These are phyloP conservation scores for Fermentozyma sake DNA, from an alignment of 1,139 yeast species.

Conservation along the genomic window DNA sequence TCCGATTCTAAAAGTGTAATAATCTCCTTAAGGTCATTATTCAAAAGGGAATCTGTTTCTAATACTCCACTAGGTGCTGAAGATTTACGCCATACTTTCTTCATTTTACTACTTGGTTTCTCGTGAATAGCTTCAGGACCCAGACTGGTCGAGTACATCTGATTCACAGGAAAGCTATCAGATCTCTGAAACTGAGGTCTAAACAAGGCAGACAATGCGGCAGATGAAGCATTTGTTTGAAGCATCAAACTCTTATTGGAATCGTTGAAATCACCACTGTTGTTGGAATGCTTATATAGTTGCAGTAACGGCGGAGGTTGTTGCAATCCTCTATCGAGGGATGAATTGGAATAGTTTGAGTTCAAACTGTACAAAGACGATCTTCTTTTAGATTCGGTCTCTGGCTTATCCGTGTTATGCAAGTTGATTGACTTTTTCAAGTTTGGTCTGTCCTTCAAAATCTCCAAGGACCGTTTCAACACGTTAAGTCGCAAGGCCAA, in stretches of 20 bases:
- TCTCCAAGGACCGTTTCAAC: conserved; percentile 69
- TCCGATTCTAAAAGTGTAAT: conserved; percentile 40
- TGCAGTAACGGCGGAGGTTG: conserved; percentile 8
- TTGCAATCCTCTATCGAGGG: conserved; percentile 4
- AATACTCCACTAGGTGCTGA: conserved; percentile 1
- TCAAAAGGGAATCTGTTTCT: conserved; percentile 14
- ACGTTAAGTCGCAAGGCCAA: conserved; percentile 72
- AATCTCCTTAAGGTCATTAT: conserved; percentile 42
- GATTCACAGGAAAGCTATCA: conserved; percentile 33
- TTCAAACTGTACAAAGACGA: conserved; percentile 7
- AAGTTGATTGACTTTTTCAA: conserved; percentile 30
- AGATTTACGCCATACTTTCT: not conserved
- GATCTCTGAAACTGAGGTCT: conserved; percentile 35
- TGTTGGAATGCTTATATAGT: conserved; percentile 15
- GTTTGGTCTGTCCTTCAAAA: conserved; percentile 60
- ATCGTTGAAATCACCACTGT: conserved; percentile 21
- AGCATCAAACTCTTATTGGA: conserved; percentile 19
- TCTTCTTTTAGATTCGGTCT: conserved; percentile 2
- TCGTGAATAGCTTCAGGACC: not conserved
- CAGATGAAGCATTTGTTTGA: conserved; percentile 56
- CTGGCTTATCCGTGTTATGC: conserved; percentile 2
- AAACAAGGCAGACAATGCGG: conserved; percentile 59
- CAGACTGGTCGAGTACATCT: conserved; percentile 12
- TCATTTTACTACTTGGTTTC: conserved; percentile 2
- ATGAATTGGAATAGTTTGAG: conserved; percentile 9